Evolutionary conservation across 139 green algal species (phyloP).

Genomic region (Micractinium conductrix): DNA sequence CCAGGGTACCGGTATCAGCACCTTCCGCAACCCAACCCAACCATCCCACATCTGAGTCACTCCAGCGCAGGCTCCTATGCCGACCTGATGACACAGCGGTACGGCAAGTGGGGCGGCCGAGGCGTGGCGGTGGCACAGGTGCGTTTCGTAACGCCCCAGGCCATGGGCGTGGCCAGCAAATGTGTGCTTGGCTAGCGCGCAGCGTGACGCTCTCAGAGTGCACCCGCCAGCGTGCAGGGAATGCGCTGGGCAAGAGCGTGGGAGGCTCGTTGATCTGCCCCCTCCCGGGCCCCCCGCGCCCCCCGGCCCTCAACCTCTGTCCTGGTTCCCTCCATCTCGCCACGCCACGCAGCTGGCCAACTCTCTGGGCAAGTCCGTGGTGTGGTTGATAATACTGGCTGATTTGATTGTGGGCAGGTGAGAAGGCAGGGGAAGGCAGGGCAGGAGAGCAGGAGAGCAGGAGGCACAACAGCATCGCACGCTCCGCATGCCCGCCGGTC

Average conservation of each 20-base stretch:
- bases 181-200: neutral
- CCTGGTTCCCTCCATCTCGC: neutral
- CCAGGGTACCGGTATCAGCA: too few relatives aligned
- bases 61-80: conserved; percentile 5
- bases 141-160: neutral
- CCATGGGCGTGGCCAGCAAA: neutral
- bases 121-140: conserved; percentile 21
- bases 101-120: conserved; percentile 23
- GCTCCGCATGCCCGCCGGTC: too few relatives aligned
- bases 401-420: conserved; percentile 19
- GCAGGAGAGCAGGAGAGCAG: neutral
- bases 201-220: too few relatives aligned
- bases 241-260: neutral
- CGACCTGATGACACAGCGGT: conserved; percentile 23
- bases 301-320: neutral
- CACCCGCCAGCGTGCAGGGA: neutral
- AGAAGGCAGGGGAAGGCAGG: neutral
- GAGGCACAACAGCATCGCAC: neutral
- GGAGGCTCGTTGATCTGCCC: neutral
- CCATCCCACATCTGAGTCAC: too few relatives aligned
- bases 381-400: conserved; percentile 36
- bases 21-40: too few relatives aligned
- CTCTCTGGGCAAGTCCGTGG: conserved; percentile 25
- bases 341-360: conserved; percentile 7
- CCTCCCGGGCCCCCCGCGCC: too few relatives aligned